Base-by-base conservation (phyloP, 2,329 filamentous ascomycete genomes). In the Phaeomoniella chlamydospora region DNA sequence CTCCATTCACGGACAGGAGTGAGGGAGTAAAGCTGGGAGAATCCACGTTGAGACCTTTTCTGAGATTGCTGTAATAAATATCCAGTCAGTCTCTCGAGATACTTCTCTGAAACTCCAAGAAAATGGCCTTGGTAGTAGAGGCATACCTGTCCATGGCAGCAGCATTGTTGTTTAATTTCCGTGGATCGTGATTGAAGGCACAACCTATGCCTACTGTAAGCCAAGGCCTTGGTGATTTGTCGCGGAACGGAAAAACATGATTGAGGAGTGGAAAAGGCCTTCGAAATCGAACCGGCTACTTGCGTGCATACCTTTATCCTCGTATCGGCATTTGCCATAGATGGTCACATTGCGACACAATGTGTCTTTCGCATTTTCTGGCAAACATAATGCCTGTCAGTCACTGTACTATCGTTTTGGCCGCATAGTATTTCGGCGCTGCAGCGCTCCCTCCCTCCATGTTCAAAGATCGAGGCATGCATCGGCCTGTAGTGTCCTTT, bases 1-100 rank as follows among this genome's bases (percentile, higher is more conserved):
- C 54, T 35, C 61, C 65, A 48, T 65, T 64, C 17, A 61, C 58
- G 39, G 58, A 61, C 10, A 67, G 54, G 39, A 65, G 59, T 30
- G 72, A 62, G 26, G 88, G 88, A 0, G 85, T 94, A 56, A 98
- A 98, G 33, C 88, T 84, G 10, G 90, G 88, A 5, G 90, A 96
- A 51, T 96, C 90, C 51, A 94, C 90, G 57, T 93, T 98, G 46
- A 98, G 69, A 17, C 80, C 32, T 18, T 18, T 34, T 13, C 17
- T 34, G 16, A 18, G 16, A 17, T 34, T 34, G 17, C 18, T 34
- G 32, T 17, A 17, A 4, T 18, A 18, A 68, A 57, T 86, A 90
- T 58, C 84, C 9, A 26, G 22, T 85, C 15, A 64, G 52, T 40
- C 66, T 69, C 40, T n/a, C n/a, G n/a, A n/a, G n/a, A n/a, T n/a